These are phyloP conservation scores for Tolypocladium sp. DNA, from an alignment of 2,329 filamentous ascomycete genomes.

Conservation along the genomic window DNA sequence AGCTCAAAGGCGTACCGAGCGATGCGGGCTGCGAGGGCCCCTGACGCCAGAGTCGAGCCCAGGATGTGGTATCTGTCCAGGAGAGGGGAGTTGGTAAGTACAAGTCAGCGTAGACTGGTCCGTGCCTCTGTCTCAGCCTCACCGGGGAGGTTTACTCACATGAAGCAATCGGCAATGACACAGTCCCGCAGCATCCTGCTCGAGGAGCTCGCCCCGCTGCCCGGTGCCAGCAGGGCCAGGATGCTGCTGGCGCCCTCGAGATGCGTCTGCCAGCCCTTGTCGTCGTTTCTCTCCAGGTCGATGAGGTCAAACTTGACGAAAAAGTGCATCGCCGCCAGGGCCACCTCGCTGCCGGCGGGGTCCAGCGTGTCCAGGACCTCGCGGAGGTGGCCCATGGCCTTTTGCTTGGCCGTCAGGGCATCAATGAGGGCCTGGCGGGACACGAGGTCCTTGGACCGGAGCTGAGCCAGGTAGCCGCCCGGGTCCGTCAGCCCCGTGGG, in stretches of 20 bases:
- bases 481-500: conserved; percentile 21
- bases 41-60: conserved; percentile 26
- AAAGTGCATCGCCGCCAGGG: conserved; percentile 39
- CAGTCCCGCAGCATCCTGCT: conserved; percentile 31
- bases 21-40: conserved; percentile 26
- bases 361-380: conserved; percentile 28
- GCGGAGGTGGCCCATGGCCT: conserved; percentile 33
- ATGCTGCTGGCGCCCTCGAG: conserved; percentile 35
- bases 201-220: conserved; percentile 15
- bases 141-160: conserved; percentile 19
- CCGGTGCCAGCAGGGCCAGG: conserved; percentile 23
- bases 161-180: conserved; percentile 38
- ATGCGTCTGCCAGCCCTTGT: conserved; percentile 35
- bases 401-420: conserved; percentile 36
- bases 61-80: conserved; percentile 29
- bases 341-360: conserved; percentile 32
- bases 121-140: neutral
- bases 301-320: conserved; percentile 44
- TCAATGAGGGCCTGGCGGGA: conserved; percentile 33
- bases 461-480: conserved; percentile 23
- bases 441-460: conserved; percentile 27
- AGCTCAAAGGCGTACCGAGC: conserved; percentile 29
- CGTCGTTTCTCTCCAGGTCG: conserved; percentile 31
- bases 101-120: neutral
- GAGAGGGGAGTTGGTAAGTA: neutral